These are phyloP conservation scores for Zygotorulaspora danielsina DNA, from an alignment of 805 yeast species.

Conservation along the genomic window DNA sequence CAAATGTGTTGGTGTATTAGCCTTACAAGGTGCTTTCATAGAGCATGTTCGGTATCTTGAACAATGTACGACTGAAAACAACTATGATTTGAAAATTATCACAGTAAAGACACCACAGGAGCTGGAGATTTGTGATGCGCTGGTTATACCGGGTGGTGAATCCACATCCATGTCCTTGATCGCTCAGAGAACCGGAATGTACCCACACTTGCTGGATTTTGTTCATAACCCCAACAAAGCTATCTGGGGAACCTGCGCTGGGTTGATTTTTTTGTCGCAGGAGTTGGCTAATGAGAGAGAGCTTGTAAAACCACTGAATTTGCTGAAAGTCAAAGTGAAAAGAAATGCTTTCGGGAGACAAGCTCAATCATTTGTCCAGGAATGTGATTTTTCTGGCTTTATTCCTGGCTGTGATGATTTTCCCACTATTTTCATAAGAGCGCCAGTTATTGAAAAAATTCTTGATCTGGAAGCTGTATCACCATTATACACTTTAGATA, in stretches of 20 bases:
- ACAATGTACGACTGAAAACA: constrained; percentile 29
- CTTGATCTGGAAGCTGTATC: constrained; percentile 33
- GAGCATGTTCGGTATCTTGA: constrained; percentile 59
- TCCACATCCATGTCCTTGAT: constrained; percentile 66
- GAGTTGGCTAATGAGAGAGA: constrained; percentile 49
- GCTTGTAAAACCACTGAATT: constrained; percentile 57
- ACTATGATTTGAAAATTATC: constrained; percentile 36
- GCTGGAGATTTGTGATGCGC: constrained; percentile 48
- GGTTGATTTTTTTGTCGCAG: constrained; percentile 61
- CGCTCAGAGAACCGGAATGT: constrained; percentile 58
- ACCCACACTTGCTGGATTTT: constrained; percentile 50
- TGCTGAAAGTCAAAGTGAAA: constrained; percentile 57
- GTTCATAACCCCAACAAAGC: constrained; percentile 48
- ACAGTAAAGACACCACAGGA: constrained; percentile 54
- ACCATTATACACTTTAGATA: constrained; percentile 39
- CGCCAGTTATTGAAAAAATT: constrained; percentile 56
- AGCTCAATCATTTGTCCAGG: constrained; percentile 54
- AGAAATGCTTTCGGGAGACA: constrained; percentile 81
- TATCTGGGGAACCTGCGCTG: constrained; percentile 87
- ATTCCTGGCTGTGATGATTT: constrained; percentile 40
- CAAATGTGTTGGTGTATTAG: constrained; percentile 58
- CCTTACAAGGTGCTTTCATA: constrained; percentile 73
- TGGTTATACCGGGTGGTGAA: constrained; percentile 70
- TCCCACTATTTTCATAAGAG: constrained; percentile 60
- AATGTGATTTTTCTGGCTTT: constrained; percentile 41